phyloP scores from a whole-genome alignment of 768 basidiomycete genomes.

The Lentinula sp. region DNA sequence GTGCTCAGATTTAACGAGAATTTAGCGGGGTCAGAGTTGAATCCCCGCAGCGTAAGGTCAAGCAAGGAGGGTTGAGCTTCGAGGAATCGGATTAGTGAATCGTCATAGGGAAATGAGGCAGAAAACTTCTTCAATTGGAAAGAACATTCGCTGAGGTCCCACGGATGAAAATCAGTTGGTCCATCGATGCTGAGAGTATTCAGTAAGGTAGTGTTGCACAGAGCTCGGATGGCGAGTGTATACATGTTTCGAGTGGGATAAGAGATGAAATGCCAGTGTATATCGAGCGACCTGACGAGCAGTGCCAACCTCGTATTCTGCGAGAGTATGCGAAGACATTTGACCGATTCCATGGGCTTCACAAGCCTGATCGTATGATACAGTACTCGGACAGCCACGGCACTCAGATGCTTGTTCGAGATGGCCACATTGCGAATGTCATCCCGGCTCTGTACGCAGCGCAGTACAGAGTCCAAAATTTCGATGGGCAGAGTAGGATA shows the following conservation, averaged over 20 bases:
- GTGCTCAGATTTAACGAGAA: slow-evolving; percentile 12
- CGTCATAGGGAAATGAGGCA: slow-evolving; percentile 51
- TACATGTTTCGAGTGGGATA: slow-evolving; percentile 43
- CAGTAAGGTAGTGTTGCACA: slow-evolving; percentile 33
- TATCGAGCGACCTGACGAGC: slow-evolving; percentile 39
- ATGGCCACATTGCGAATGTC: slow-evolving; percentile 21
- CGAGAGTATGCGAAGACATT: slow-evolving; percentile 35
- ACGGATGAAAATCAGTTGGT: slow-evolving; percentile 32
- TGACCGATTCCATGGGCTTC: slow-evolving; percentile 21
- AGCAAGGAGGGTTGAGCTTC: slow-evolving; percentile 39
- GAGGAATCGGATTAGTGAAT: slow-evolving; percentile 42
- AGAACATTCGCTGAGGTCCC: slow-evolving; percentile 40
- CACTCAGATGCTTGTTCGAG: slow-evolving; percentile 19
- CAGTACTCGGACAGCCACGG: slow-evolving; percentile 23
- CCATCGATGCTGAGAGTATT: slow-evolving; percentile 45
- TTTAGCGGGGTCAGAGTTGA: slow-evolving; percentile 28
- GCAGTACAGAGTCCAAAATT: slow-evolving; percentile 26
- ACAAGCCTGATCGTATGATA: slow-evolving; percentile 32
- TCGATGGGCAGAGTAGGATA: slow-evolving; percentile 25
- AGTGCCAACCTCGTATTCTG: slow-evolving; percentile 26
- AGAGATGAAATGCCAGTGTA: slow-evolving; percentile 30
- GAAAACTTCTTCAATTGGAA: slow-evolving; percentile 43
- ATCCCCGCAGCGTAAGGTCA: slow-evolving; percentile 53
- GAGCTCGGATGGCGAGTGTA: slow-evolving; percentile 37
- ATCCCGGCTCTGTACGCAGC: slow-evolving; percentile 12